These are phyloP conservation scores for Crithidia thermophila DNA, from an alignment of 208 protist genomes.

Conservation along the genomic window DNA sequence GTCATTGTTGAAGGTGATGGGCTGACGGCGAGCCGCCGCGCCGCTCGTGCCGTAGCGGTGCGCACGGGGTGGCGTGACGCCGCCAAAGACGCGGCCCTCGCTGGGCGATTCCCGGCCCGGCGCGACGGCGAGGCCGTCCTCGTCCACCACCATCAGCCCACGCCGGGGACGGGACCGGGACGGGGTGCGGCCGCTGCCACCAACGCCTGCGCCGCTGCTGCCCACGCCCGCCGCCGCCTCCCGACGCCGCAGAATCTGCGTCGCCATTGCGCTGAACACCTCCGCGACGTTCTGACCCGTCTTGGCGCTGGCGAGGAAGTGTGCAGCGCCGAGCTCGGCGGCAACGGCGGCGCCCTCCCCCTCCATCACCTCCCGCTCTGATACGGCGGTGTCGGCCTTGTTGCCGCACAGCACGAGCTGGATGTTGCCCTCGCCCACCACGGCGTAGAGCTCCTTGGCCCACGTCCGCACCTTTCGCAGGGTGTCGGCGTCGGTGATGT, in stretches of 20 bases:
- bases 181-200: background rate
- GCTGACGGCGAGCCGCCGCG: background rate
- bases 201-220: background rate
- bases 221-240: slow-evolving; percentile 6
- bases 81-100: slow-evolving; percentile 22
- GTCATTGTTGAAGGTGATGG: slow-evolving; percentile 24
- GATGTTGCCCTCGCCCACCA: slow-evolving; percentile 90
- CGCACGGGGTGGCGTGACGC: slow-evolving; percentile 23
- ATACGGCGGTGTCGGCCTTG: slow-evolving; percentile 88
- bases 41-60: slow-evolving; percentile 32
- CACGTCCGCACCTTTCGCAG: slow-evolving; percentile 94
- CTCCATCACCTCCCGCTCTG: slow-evolving; percentile 71
- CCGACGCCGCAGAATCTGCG: slow-evolving; percentile 34
- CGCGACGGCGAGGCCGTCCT: slow-evolving; percentile 27
- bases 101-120: background rate
- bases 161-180: slow-evolving; percentile 32
- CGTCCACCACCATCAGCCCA: slow-evolving; percentile 43
- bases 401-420: slow-evolving; percentile 94
- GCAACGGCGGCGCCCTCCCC: slow-evolving; percentile 69
- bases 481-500: slow-evolving; percentile 94
- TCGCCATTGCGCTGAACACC: slow-evolving; percentile 71
- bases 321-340: slow-evolving; percentile 52
- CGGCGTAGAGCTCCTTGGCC: slow-evolving; percentile 94
- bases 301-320: slow-evolving; percentile 78
- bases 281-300: slow-evolving; percentile 65